phyloP scores from a whole-genome alignment of 495 filamentous ascomycete species.

The Achaetomiella virescens region DNA sequence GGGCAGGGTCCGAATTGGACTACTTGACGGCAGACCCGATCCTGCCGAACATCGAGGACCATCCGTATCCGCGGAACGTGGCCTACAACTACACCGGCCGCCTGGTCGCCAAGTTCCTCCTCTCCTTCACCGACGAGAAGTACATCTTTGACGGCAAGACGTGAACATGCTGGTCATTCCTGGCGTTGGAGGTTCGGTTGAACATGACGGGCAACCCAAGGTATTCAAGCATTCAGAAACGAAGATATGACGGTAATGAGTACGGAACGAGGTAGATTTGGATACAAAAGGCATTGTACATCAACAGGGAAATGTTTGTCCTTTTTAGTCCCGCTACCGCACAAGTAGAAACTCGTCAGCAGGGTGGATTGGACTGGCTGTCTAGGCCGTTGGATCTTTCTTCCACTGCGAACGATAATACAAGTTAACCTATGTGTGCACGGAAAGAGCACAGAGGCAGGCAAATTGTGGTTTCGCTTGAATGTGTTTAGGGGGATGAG shows the following conservation, averaged over 20 bases:
- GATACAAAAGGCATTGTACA: not conserved
- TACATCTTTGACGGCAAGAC: slow-evolving; percentile 23
- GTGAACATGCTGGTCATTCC: not conserved
- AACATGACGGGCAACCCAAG: not conserved
- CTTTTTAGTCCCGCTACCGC: slow-evolving; percentile 54
- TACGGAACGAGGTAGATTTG: not conserved
- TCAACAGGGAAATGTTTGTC: slow-evolving; percentile 42
- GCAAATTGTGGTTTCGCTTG: slow-evolving; percentile 46
- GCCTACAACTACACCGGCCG: slow-evolving; percentile 45
- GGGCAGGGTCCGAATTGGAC: slow-evolving; percentile 41
- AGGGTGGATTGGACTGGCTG: slow-evolving; percentile 59
- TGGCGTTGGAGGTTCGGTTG: not conserved
- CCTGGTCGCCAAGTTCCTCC: slow-evolving; percentile 43
- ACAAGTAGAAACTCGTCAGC: slow-evolving; percentile 41
- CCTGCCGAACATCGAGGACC: slow-evolving; percentile 37
- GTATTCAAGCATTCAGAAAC: no score
- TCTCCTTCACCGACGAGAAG: slow-evolving; percentile 43
- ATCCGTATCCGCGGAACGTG: slow-evolving; percentile 39
- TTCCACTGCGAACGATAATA: slow-evolving; percentile 54
- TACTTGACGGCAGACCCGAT: slow-evolving; percentile 41
- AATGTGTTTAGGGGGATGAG: not conserved
- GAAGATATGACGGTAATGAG: not conserved
- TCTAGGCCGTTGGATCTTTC: slow-evolving; percentile 53
- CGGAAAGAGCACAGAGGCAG: slow-evolving; percentile 46
- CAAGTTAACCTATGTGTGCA: slow-evolving; percentile 49